These are phyloP conservation scores for Talaromyces verruculosus DNA, from an alignment of 2,329 filamentous ascomycete species.

Conservation along the genomic window DNA sequence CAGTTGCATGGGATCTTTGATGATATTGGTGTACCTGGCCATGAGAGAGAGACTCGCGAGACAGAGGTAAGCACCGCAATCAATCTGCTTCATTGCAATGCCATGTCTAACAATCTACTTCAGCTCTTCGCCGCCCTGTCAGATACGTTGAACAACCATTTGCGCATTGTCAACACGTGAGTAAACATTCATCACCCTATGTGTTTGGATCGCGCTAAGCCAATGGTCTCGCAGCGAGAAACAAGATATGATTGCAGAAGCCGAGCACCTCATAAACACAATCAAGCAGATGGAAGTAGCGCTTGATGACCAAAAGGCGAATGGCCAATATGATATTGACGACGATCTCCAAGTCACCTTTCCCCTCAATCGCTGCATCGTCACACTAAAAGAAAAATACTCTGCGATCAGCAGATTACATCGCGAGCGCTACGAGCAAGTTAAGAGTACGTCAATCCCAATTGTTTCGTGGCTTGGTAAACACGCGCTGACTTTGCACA, in stretches of 20 bases:
- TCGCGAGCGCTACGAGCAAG: slow-evolving; percentile 89
- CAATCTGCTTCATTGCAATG: neutral
- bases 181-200: slow-evolving; percentile 27
- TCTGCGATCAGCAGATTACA: slow-evolving; percentile 76
- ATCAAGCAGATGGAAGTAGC: slow-evolving; percentile 94
- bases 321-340: slow-evolving; percentile 64
- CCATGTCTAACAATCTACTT: slow-evolving; percentile 21
- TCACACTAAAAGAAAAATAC: slow-evolving; percentile 82
- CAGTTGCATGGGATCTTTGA: slow-evolving; percentile 95
- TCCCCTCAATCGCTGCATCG: slow-evolving; percentile 77
- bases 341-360: slow-evolving; percentile 74
- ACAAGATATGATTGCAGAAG: slow-evolving; percentile 85
- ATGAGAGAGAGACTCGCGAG: slow-evolving; percentile 88
- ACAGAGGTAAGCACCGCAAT: slow-evolving; percentile 67
- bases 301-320: slow-evolving; percentile 71
- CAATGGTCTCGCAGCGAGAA: slow-evolving; percentile 63
- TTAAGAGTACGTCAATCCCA: slow-evolving; percentile 68
- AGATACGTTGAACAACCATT: slow-evolving; percentile 85
- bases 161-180: slow-evolving; percentile 73
- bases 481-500: slow-evolving; percentile 43
- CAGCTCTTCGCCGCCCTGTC: slow-evolving; percentile 90
- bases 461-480: neutral
- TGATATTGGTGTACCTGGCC: slow-evolving; percentile 90
- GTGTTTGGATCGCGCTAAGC: neutral
- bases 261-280: slow-evolving; percentile 75